Conservation (phyloP, 805 yeast genomes). For the Hanseniaspora guilliermondii region DNA sequence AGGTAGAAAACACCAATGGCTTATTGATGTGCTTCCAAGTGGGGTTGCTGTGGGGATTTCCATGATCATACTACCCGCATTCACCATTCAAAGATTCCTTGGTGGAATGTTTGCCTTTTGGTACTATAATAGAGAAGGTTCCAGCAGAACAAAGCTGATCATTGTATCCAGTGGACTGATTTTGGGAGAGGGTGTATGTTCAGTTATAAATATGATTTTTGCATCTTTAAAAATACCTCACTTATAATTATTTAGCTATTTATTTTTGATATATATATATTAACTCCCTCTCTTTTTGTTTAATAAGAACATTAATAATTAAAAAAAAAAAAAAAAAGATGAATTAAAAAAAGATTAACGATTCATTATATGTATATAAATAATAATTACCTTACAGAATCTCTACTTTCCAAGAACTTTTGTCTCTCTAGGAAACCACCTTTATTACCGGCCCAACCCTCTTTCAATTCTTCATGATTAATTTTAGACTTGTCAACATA, state of each 20-base stretch:
- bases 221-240: constrained; percentile 60
- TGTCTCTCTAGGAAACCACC: constrained; percentile 87
- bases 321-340: not conserved
- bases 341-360: too few relatives aligned
- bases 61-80: constrained; percentile 83
- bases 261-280: not conserved
- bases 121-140: constrained; percentile 38
- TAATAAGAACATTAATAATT: not conserved
- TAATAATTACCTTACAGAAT: constrained; percentile 19
- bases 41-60: constrained; percentile 98
- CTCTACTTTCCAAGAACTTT: constrained; percentile 60
- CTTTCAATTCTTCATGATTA: constrained; percentile 63
- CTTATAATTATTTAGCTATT: constrained; percentile 24
- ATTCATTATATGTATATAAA: not conserved
- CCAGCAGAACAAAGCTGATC: constrained; percentile 55
- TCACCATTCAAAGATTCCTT: constrained; percentile 81
- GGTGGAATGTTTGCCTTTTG: constrained; percentile 65
- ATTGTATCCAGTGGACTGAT: constrained; percentile 86
- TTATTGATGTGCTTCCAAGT: constrained; percentile 54
- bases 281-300: too few relatives aligned
- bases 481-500: constrained; percentile 71
- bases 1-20: constrained; percentile 29
- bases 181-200: constrained; percentile 84
- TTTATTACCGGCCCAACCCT: constrained; percentile 40
- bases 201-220: constrained; percentile 67